Evolutionary conservation across 352 stramenopile genomes (phyloP).

Genomic region (Albugo laibachii): DNA sequence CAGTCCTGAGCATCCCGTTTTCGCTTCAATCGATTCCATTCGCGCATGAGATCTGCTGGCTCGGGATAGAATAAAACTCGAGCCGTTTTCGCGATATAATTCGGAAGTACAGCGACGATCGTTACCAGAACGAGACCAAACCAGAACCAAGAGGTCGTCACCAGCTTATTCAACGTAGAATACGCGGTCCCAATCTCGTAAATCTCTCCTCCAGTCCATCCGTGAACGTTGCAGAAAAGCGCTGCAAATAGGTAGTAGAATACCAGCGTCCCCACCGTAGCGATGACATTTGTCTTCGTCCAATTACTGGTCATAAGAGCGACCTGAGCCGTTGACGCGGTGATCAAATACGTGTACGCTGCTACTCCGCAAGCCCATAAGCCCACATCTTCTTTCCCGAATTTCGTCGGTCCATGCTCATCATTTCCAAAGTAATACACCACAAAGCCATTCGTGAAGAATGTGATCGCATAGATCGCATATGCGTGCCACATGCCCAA

Average conservation of each 20-base stretch:
- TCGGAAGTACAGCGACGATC: slow-evolving; percentile 40
- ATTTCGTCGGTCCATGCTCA: slow-evolving; percentile 13
- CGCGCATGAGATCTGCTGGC: slow-evolving; percentile 75
- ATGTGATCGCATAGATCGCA: slow-evolving; percentile 66
- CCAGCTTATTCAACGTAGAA: slow-evolving; percentile 35
- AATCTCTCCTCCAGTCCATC: slow-evolving; percentile 48
- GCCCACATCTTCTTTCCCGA: slow-evolving; percentile 47
- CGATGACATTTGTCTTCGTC: slow-evolving; percentile 47
- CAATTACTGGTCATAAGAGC: slow-evolving; percentile 80
- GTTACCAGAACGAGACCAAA: slow-evolving; percentile 45
- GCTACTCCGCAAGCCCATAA: slow-evolving; percentile 66
- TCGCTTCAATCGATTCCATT: slow-evolving; percentile 68
- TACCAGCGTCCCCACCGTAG: slow-evolving; percentile 57
- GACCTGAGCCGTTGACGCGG: slow-evolving; percentile 67
- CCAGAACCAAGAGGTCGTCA: slow-evolving; percentile 67
- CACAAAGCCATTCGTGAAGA: slow-evolving; percentile 69
- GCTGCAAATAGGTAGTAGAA: slow-evolving; percentile 77
- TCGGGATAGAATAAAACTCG: slow-evolving; percentile 78
- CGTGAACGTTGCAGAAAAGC: slow-evolving; percentile 66
- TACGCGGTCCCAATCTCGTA: slow-evolving; percentile 65
- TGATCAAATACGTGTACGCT: slow-evolving; percentile 75
- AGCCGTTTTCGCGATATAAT: slow-evolving; percentile 74
- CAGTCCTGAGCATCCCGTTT: slow-evolving; percentile 33
- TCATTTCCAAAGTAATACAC: slow-evolving; percentile 44
- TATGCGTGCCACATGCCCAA: slow-evolving; percentile 78